Evolutionary conservation across 345 rosid species (phyloP), one percentile per base, ranked within the genome.

Genomic region (Atalantia buxifolia): DNA sequence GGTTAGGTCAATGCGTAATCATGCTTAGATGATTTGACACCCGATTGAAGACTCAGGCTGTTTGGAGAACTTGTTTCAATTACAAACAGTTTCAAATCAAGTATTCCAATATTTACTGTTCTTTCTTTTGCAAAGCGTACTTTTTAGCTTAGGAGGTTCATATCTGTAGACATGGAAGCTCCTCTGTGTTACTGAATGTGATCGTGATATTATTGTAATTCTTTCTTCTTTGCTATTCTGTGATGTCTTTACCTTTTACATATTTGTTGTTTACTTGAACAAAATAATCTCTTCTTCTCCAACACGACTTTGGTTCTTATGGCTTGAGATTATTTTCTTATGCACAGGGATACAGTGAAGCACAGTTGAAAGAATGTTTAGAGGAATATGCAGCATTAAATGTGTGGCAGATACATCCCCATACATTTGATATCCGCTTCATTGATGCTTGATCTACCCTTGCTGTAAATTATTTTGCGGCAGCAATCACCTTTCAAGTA

Each of bases 351-450:
- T 94, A 96, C 77, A 96, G 95, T 66, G 99, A 96, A 86, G 97
- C 98, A 33, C 99, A 96, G 87, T 85, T 96, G 86, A 96, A 94
- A 78, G 99, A 96, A 82, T 96, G 99, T 82, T 84, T 92, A 75
- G 99, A 96, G 90, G 98, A 96, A 86, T 94, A 96, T 80, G 98
- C 99, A 56, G 89, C 97, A 62, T 79, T 96, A 76, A 96, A 96
- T 50, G 98, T 96, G 77, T 96, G 99, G 98, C 98, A 91, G 88
- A 94, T 96, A 77, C 97, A 92, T 84, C 98, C 95, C 50, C 84
- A 85, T 84, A 89, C 98, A 78, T 96, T 96, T 78, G 97, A 96
- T 82, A 92, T 94, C 79, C 92, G 95, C 72, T 94, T 96, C 72
- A 96, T 93, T 76, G 91, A 90, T 79, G 86, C 89, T 22, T 92